Percentiles rank a stretch among this genome's conserved stretches.
phyloP scores from a whole-genome alignment of 1,284 basidiomycete species.

The Trichosporon ovoides region DNA sequence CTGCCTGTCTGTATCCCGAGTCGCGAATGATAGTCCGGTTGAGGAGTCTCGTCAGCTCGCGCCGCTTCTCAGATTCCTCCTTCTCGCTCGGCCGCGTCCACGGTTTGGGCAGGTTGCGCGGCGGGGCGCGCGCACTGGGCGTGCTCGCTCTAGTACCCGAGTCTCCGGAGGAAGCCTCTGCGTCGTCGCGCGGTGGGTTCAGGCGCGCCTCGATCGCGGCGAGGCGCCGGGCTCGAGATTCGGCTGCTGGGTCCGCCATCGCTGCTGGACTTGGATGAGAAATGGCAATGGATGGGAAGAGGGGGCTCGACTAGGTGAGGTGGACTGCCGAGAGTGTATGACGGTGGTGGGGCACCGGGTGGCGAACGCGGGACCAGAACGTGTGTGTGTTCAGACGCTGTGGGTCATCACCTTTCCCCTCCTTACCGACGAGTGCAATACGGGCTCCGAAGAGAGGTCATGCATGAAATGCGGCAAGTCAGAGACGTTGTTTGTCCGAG shows the following conservation, averaged over 20 bases:
- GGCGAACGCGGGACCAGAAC: constrained; percentile 2
- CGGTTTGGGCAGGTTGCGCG: constrained; percentile 11
- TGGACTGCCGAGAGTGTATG: not conserved
- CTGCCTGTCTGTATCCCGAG: constrained; percentile 35
- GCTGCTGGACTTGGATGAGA: not conserved
- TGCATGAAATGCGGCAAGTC: not conserved
- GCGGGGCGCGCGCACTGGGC: constrained; percentile 1
- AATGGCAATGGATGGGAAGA: not conserved
- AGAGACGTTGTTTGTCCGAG: no score
- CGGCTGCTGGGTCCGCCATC: constrained; percentile 1
- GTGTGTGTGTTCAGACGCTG: not conserved
- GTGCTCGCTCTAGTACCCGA: not conserved
- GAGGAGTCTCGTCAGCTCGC: constrained; percentile 32
- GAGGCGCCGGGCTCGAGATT: constrained; percentile 19
- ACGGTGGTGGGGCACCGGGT: constrained; percentile 4
- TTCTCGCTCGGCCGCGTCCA: constrained; percentile 14
- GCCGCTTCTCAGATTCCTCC: constrained; percentile 28
- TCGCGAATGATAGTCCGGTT: constrained; percentile 43
- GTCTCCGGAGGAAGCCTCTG: not conserved
- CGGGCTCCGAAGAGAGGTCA: no score
- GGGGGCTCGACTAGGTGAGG: not conserved
- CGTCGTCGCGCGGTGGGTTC: constrained; percentile 7
- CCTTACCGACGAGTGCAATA: not conserved
- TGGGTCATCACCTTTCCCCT: no score
- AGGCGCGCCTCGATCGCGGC: constrained; percentile 40